These are phyloP conservation scores for Lactarius deliciosus DNA, from an alignment of 768 basidiomycete species.

Conservation along the genomic window DNA sequence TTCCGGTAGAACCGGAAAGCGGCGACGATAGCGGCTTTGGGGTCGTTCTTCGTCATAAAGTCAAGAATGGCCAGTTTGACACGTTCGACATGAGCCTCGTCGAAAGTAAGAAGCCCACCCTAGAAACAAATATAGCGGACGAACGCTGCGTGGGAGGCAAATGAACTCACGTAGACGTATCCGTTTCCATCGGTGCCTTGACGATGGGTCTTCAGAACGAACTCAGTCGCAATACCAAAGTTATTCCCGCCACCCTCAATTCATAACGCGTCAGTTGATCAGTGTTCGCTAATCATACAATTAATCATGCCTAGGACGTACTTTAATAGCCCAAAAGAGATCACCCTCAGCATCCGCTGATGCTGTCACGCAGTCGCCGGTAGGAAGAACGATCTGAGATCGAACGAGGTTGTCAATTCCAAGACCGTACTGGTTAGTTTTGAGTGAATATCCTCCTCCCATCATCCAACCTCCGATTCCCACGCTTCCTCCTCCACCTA, in stretches of 20 bases:
- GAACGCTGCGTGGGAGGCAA: not conserved
- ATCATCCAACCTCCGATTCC: not conserved
- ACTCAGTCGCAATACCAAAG: not conserved
- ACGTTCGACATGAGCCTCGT: not conserved
- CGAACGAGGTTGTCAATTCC: not conserved
- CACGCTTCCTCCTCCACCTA: not conserved
- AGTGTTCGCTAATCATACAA: not conserved
- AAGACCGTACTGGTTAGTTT: not conserved
- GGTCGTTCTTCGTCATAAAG: not conserved
- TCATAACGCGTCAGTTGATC: not conserved
- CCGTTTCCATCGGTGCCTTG: not conserved
- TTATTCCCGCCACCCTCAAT: not conserved
- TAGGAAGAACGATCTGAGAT: not conserved
- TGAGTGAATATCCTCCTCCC: not conserved
- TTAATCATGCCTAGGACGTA: not conserved
- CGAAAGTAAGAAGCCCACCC: not conserved
- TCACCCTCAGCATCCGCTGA: not conserved
- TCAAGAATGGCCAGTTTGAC: not conserved
- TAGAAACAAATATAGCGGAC: not conserved
- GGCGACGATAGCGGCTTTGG: not conserved
- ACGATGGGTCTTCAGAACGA: not conserved
- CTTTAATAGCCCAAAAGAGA: not conserved
- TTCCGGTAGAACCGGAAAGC: not conserved
- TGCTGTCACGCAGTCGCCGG: not conserved
- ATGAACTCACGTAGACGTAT: not conserved